A percentile compares a stretch with the other conserved stretches of the same genome.
These are phyloP conservation scores for Thozetella sp. DNA, from an alignment of 495 filamentous ascomycete species.

Conservation along the genomic window DNA sequence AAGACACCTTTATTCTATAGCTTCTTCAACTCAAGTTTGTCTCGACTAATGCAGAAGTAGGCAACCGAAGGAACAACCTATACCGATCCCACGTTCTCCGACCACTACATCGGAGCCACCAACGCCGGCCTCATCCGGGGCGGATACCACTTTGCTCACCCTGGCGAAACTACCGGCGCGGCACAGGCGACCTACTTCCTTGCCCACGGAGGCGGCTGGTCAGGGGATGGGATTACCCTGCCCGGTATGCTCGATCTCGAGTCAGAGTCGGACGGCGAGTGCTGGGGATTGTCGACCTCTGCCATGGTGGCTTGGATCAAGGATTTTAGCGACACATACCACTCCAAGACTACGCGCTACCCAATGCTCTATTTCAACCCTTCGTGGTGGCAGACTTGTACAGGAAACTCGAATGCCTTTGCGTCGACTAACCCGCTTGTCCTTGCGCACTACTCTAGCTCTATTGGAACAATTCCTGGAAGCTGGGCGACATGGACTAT, in stretches of 20 bases:
- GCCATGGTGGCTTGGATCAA: slow-evolving; percentile 64
- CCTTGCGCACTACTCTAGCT: slow-evolving; percentile 54
- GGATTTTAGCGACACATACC: slow-evolving; percentile 60
- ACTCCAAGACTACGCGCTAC: slow-evolving; percentile 49
- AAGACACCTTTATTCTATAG: not conserved
- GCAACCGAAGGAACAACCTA: slow-evolving; percentile 63
- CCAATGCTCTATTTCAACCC: slow-evolving; percentile 64
- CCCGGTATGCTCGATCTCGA: slow-evolving; percentile 72
- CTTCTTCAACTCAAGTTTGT: not conserved
- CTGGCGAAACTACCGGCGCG: slow-evolving; percentile 47
- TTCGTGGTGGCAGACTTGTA: slow-evolving; percentile 65
- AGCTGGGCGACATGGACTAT: slow-evolving; percentile 63
- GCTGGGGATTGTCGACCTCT: slow-evolving; percentile 52
- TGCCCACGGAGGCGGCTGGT: slow-evolving; percentile 64
- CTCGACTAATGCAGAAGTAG: slow-evolving; percentile 23
- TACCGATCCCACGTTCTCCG: slow-evolving; percentile 51
- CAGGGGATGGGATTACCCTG: slow-evolving; percentile 60
- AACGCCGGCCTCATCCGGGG: slow-evolving; percentile 61
- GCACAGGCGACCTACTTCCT: slow-evolving; percentile 62
- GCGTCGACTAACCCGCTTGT: slow-evolving; percentile 53
- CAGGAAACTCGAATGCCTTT: slow-evolving; percentile 57
- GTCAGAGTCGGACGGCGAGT: slow-evolving; percentile 44
- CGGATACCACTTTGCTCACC: slow-evolving; percentile 67
- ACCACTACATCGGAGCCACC: slow-evolving; percentile 57
- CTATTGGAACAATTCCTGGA: slow-evolving; percentile 53